Base-by-base conservation (phyloP, 805 yeast genomes). In the Myxozyma geophila region DNA sequence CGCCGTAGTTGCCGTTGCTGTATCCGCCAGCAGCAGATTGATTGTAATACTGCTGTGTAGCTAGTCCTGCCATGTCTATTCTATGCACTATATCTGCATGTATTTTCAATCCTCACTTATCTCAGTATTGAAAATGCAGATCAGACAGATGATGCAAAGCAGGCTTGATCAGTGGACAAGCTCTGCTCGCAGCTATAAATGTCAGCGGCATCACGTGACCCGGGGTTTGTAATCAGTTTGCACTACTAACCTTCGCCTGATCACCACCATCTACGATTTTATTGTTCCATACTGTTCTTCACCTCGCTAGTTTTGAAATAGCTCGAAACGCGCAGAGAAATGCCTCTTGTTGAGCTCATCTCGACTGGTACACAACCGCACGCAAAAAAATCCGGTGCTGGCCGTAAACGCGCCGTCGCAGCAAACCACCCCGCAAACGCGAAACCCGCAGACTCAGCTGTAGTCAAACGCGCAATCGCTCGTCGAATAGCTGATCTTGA, bases 401-500 rank as follows among this genome's bases (percentile, higher is more conserved):
- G 56, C 1, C 62, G 58, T 15, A 59, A 59, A 43, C 52, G 54
- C 51, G 46, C 52, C 13, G 36, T 33, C 12, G 54, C 49, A 21
- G 62, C 49, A 3, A 35, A 43, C 17, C 59, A 54, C n/a, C 59
- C 58, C 17, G 58, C 51, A 1, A 50, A 40, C 15, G 46, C 55
- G 28, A 41, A 50, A 37, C 47, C 58, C 51, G 48, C 51, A 47
- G 37, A 51, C 19, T 28, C 61, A 2, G 53, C 61, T 9, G 49
- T 58, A 15, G 44, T 63, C 41, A 55, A 41, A 52, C 60, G 64
- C n/a, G 67, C 68, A 8, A 37, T 46, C 15, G 54, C 50, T n/a
- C 56, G 67, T 7, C 63, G 62, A 5, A 54, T 66, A 8, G 63
- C 61, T 1, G 79, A 76, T 44, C 70, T 76, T 36, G 78, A 76